phyloP scores from a whole-genome alignment of 2,329 filamentous ascomycete genomes.

The Teratosphaeria nubilosa region DNA sequence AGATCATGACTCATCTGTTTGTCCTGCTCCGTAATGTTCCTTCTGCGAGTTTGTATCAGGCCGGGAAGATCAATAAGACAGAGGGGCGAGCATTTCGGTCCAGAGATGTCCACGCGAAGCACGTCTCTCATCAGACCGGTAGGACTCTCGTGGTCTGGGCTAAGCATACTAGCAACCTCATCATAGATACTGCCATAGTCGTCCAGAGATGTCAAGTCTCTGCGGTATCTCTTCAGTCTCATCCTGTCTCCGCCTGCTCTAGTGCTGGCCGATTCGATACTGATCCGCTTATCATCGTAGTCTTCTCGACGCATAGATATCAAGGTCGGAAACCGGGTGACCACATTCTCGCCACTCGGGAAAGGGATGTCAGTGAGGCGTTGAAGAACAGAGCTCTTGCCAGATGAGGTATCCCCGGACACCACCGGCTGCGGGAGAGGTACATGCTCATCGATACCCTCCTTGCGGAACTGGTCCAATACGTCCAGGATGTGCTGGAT shows the following conservation, averaged over 20 bases:
- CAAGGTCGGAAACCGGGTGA: background rate
- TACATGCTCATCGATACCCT: background rate
- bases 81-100: constrained; percentile 10
- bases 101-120: constrained; percentile 12
- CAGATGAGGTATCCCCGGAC: background rate
- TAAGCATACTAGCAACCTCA: background rate
- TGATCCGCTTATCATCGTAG: background rate
- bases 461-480: background rate
- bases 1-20: constrained; percentile 26
- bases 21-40: constrained; percentile 25
- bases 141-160: background rate
- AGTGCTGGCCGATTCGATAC: background rate
- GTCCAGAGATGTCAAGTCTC: background rate
- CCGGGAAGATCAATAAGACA: constrained; percentile 20
- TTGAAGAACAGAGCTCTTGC: background rate
- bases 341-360: background rate
- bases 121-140: constrained; percentile 8
- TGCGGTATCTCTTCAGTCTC: background rate
- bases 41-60: constrained; percentile 15
- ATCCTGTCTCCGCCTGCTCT: background rate
- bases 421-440: background rate
- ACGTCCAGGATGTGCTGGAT: background rate
- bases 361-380: background rate
- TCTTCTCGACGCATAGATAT: background rate
- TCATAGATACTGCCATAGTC: background rate